phyloP scores from a whole-genome alignment of 768 basidiomycete genomes.

The Coprinopsis cinerea region DNA sequence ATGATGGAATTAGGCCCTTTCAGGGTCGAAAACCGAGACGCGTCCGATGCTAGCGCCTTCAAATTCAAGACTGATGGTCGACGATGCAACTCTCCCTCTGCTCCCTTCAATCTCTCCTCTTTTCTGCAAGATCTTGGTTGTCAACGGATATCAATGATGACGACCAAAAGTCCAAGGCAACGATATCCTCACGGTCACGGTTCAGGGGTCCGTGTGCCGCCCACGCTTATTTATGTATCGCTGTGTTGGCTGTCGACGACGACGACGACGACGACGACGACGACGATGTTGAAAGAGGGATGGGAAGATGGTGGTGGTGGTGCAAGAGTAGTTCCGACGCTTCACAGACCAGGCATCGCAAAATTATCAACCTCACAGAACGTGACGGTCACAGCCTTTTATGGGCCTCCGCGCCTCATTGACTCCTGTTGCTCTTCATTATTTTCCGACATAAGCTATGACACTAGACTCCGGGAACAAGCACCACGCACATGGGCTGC shows the following conservation, averaged over 20 bases:
- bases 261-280: slow-evolving; percentile 7
- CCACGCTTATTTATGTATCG: slow-evolving; percentile 7
- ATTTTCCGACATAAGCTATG: no score
- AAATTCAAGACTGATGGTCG: not conserved
- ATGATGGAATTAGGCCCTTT: slow-evolving; percentile 11
- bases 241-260: slow-evolving; percentile 3
- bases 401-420: not conserved
- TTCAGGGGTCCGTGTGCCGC: slow-evolving; percentile 1
- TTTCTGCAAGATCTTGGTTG: slow-evolving; percentile 13
- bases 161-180: slow-evolving; percentile 5
- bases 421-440: not conserved
- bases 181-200: slow-evolving; percentile 6
- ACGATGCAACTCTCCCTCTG: slow-evolving; percentile 4
- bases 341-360: not conserved
- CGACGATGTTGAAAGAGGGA: slow-evolving; percentile 7
- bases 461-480: no score
- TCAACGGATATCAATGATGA: slow-evolving; percentile 19
- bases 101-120: slow-evolving; percentile 7
- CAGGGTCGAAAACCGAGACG: slow-evolving; percentile 6
- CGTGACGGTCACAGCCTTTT: not conserved
- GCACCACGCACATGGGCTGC: no score
- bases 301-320: slow-evolving; percentile 13
- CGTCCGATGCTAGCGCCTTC: slow-evolving; percentile 6
- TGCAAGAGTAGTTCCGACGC: slow-evolving; percentile 12
- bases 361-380: not conserved